Conservation (phyloP, 768 basidiomycete species). For the Lentinula aciculospora region DNA sequence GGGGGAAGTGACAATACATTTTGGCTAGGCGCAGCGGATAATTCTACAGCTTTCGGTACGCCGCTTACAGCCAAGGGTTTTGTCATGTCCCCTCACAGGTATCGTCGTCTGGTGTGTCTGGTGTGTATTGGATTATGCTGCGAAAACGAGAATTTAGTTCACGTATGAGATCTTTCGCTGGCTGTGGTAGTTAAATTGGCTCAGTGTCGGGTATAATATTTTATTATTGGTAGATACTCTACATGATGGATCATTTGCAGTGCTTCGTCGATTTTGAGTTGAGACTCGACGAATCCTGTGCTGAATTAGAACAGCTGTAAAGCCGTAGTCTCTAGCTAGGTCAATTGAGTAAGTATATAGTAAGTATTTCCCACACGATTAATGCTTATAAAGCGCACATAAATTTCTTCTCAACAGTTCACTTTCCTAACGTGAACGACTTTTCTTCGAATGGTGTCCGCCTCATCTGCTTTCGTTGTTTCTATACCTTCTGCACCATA, state of each 20-base stretch:
- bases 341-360: too few species aligned
- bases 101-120: neutral
- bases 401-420: neutral
- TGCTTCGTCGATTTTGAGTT: too few species aligned
- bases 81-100: neutral
- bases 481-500: slow-evolving; percentile 4
- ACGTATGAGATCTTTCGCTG: too few species aligned
- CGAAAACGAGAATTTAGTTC: neutral
- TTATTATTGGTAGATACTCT: too few species aligned
- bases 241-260: too few species aligned
- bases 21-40: neutral
- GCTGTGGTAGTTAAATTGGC: too few species aligned
- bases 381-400: neutral
- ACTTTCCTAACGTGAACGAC: neutral
- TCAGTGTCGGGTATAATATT: too few species aligned
- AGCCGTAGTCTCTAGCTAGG: too few species aligned
- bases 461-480: neutral
- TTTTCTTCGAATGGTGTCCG: neutral
- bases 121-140: neutral
- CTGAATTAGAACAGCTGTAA: too few species aligned
- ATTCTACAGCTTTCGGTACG: neutral
- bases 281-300: too few species aligned
- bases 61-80: neutral
- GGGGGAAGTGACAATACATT: neutral
- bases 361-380: neutral